Percentiles rank a stretch among this genome's conserved stretches.
Evolutionary conservation across 2,329 filamentous ascomycete genomes (phyloP).

Genomic region (Colletotrichum sansevieriae): DNA sequence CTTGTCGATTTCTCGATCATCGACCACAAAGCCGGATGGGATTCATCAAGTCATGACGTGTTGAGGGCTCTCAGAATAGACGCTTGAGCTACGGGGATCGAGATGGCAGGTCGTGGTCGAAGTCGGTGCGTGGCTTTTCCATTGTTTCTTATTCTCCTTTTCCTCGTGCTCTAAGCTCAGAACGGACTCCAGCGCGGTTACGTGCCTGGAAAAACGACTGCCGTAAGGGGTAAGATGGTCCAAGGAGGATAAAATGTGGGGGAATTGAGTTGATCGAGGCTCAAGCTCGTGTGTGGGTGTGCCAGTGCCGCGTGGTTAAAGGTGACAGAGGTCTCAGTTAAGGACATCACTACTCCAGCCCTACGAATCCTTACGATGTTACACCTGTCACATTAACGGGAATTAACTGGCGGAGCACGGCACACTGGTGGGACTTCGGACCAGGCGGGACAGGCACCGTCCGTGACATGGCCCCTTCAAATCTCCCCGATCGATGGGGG

Average conservation of each 20-base stretch:
- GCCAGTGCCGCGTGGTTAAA: slow-evolving; percentile 12
- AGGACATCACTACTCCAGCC: neutral
- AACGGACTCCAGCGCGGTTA: neutral
- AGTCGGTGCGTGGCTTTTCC: slow-evolving; percentile 26
- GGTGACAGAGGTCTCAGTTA: slow-evolving; percentile 22
- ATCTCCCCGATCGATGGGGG: slow-evolving; percentile 17
- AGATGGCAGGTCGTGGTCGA: slow-evolving; percentile 10
- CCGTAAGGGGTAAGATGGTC: neutral
- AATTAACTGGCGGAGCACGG: neutral
- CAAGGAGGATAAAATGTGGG: neutral
- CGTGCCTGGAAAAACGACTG: slow-evolving; percentile 3
- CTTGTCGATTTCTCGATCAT: slow-evolving; percentile 24
- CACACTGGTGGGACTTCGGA: neutral
- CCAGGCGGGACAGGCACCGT: neutral
- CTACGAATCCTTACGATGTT: slow-evolving; percentile 18
- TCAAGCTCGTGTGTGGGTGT: neutral
- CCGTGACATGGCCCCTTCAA: neutral
- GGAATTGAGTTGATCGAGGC: neutral
- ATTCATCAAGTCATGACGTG: slow-evolving; percentile 40
- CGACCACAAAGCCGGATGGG: slow-evolving; percentile 1
- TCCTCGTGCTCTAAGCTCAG: neutral
- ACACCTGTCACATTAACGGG: slow-evolving; percentile 8
- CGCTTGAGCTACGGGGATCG: slow-evolving; percentile 21
- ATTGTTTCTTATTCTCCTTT: slow-evolving; percentile 22
- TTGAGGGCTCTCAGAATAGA: neutral